phyloP scores from a whole-genome alignment of 2,329 filamentous ascomycete species.

The Phoma sp. region DNA sequence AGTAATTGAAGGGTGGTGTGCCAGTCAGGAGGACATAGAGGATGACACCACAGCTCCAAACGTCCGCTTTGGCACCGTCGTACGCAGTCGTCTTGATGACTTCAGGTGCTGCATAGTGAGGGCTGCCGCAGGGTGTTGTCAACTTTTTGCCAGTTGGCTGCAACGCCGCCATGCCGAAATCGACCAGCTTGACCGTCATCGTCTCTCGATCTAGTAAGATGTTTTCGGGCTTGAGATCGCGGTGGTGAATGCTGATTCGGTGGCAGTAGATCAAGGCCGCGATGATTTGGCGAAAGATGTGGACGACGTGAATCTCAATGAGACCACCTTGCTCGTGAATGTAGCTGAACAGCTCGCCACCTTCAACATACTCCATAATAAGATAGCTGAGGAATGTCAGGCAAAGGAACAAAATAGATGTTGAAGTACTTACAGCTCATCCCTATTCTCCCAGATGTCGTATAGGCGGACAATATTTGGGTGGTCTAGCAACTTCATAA shows the following conservation, averaged over 20 bases:
- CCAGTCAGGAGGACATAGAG: constrained; percentile 87
- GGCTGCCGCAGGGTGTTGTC: constrained; percentile 91
- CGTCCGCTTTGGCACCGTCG: constrained; percentile 83
- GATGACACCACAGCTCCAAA: constrained; percentile 84
- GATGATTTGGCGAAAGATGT: constrained; percentile 91
- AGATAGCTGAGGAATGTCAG: constrained; percentile 72
- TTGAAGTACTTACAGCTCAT: constrained; percentile 76
- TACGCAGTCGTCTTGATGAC: constrained; percentile 81
- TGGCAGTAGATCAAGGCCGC: constrained; percentile 93
- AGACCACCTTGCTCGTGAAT: constrained; percentile 78
- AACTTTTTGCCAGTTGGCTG: constrained; percentile 82
- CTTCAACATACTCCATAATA: constrained; percentile 89
- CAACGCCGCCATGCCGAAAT: constrained; percentile 97
- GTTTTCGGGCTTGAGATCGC: constrained; percentile 96
- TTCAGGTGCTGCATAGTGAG: constrained; percentile 95
- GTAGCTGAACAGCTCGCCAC: constrained; percentile 85
- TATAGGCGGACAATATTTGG: constrained; percentile 92
- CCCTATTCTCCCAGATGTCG: constrained; percentile 97
- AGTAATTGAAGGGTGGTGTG: constrained; percentile 76
- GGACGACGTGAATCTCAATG: constrained; percentile 79
- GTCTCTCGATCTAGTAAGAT: constrained; percentile 78
- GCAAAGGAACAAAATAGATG: neutral
- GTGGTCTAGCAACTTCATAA: constrained; percentile 96
- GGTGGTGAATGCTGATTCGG: constrained; percentile 92
- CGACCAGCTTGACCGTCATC: constrained; percentile 87